These are phyloP conservation scores for Phytopythium boreale DNA, from an alignment of 352 stramenopile species.

Conservation along the genomic window DNA sequence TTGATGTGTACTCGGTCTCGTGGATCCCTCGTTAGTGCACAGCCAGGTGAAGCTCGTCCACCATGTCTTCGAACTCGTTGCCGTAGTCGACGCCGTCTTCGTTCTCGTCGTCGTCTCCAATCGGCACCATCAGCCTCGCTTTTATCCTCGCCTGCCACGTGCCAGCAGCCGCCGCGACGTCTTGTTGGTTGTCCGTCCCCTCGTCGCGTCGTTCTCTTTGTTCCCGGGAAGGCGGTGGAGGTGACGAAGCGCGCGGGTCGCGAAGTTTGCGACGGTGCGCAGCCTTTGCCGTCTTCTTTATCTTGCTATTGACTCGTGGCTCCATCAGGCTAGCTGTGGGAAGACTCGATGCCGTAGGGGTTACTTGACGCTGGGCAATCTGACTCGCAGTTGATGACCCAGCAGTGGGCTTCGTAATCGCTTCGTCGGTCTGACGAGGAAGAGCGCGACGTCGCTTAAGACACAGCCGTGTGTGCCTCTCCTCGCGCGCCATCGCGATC, in stretches of 20 bases:
- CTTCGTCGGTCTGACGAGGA: neutral
- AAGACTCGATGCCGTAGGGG: neutral
- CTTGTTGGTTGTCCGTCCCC: neutral
- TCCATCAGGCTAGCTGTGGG: neutral
- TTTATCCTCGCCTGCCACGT: slow-evolving; percentile 6
- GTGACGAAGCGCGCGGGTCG: neutral
- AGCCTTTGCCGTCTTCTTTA: neutral
- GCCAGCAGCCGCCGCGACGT: neutral
- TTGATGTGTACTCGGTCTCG: slow-evolving; percentile 17
- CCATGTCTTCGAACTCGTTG: slow-evolving; percentile 80
- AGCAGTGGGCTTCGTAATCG: neutral
- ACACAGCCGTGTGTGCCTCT: slow-evolving; percentile 49
- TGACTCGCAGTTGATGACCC: neutral
- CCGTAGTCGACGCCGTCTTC: slow-evolving; percentile 63
- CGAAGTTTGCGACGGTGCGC: neutral
- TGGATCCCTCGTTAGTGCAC: slow-evolving; percentile 24
- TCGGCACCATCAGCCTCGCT: neutral
- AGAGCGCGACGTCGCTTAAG: slow-evolving; percentile 30
- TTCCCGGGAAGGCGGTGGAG: neutral
- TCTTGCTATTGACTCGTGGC: neutral
- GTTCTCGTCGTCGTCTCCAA: slow-evolving; percentile 18
- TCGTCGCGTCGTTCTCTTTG: neutral
- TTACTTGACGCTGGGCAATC: neutral
- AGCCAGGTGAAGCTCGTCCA: slow-evolving; percentile 60
- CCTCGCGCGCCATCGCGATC: slow-evolving; percentile 66